Evolutionary conservation across 768 basidiomycete species (phyloP), one percentile per base, ranked within the genome.

Genomic region (Myochromella boudieri): DNA sequence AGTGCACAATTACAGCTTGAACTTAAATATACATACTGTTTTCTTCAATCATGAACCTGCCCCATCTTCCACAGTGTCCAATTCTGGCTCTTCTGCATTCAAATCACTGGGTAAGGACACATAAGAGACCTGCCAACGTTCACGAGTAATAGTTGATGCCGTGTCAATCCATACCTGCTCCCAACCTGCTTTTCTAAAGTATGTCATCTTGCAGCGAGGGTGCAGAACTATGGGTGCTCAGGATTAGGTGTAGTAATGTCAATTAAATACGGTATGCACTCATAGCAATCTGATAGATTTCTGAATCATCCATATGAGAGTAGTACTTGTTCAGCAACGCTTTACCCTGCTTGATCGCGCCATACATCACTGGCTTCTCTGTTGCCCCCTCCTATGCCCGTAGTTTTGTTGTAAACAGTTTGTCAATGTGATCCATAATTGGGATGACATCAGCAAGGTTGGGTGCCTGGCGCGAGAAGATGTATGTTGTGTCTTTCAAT

Each of bases 131-230:
- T n/a, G n/a, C n/a, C n/a, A n/a, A n/a, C n/a, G n/a, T n/a, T 5
- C 34, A 2, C 27, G 15, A 28, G 37, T 11, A 24, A 46, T 4
- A 9, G 41, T 32, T 17, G 17, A 3, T n/a, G 46, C 46, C 3
- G 46, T 27, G 8, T 32, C 28, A 25, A 48, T 37, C 46, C 46
- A 48, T 14, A 8, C 29, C 10, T 40, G 12, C 12, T 40, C 24
- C 46, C 46, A 48, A 18, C 29, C 26, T 17, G 38, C 39, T 7
- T 31, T 39, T 36, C 26, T 43, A 42, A 49, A 49, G 36, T 49
- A 49, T 10, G 14, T 6, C 6, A 49, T 17, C 28, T 49, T 49
- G 28, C 44, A 37, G 14, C 21, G 27, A 21, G 42, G 48, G 15
- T 49, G 48, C 8, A 44, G 42, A 17, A 49, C 48, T 49, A 25